phyloP scores from a whole-genome alignment of 2,329 filamentous ascomycete genomes.

The Monilinia fructigena region DNA sequence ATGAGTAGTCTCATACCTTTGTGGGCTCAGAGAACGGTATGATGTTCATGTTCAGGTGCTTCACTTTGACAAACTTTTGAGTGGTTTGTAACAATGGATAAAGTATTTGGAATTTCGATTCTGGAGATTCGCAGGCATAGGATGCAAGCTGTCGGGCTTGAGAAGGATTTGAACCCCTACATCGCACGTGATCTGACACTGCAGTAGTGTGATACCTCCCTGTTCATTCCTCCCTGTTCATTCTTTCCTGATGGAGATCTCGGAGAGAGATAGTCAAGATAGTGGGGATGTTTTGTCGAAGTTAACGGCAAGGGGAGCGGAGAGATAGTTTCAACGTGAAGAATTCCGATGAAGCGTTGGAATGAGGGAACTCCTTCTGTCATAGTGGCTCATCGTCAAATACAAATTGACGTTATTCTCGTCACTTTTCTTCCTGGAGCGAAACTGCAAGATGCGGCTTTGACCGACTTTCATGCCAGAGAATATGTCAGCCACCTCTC shows the following conservation, averaged over 20 bases:
- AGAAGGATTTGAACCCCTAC: conserved; percentile 8
- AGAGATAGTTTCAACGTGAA: neutral
- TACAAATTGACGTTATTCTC: neutral
- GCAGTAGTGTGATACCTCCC: neutral
- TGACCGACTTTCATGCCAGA: neutral
- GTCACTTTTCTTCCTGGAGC: neutral
- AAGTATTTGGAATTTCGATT: neutral
- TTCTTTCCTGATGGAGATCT: conserved; percentile 12
- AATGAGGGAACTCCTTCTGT: no score
- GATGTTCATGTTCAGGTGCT: neutral
- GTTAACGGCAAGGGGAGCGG: neutral
- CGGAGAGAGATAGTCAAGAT: neutral
- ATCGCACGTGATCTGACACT: neutral
- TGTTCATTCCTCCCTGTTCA: no score
- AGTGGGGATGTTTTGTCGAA: neutral
- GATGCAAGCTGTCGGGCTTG: neutral
- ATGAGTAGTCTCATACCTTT: neutral
- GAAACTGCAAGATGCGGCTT: neutral
- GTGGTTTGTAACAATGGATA: neutral
- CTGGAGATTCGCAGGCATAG: neutral
- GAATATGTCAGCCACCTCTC: neutral
- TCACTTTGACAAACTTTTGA: neutral
- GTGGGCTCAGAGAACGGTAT: neutral
- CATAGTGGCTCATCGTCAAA: no score
- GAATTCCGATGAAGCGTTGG: neutral